Evolutionary conservation across 2,329 filamentous ascomycete species (phyloP).

Genomic region (Calonectria hongkongensis): DNA sequence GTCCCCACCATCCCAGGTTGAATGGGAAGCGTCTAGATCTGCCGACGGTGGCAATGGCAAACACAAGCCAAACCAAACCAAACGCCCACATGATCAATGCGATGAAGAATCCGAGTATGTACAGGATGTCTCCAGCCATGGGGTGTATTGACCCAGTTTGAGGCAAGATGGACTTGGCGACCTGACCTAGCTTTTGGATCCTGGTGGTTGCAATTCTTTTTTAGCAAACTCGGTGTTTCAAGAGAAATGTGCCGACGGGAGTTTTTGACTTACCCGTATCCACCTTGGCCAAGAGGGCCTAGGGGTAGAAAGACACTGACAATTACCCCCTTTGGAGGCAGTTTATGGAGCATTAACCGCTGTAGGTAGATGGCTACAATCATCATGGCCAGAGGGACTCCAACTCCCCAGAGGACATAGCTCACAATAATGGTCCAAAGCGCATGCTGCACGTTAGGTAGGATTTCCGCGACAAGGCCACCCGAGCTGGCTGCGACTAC

Average conservation of each 20-base stretch:
- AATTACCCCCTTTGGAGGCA: conserved; percentile 76
- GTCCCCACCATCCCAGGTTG: conserved; percentile 27
- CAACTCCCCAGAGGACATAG: conserved; percentile 78
- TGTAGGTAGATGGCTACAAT: conserved; percentile 78
- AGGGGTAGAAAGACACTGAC: conserved; percentile 78
- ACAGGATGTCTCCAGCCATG: conserved; percentile 5
- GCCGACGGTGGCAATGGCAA: conserved; percentile 10
- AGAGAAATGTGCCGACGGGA: not conserved
- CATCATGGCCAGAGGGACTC: conserved; percentile 69
- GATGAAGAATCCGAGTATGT: conserved; percentile 11
- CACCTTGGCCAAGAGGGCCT: conserved; percentile 77
- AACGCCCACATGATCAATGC: conserved; percentile 28
- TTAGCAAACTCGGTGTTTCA: not conserved
- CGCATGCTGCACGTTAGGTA: conserved; percentile 69
- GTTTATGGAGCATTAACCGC: conserved; percentile 74
- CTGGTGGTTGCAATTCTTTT: not conserved
- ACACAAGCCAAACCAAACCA: conserved; percentile 23
- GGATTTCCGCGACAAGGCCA: conserved; percentile 72
- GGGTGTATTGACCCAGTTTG: conserved; percentile 2
- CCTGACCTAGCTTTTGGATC: conserved; percentile 15
- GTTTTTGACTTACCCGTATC: conserved; percentile 61
- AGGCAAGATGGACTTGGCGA: not conserved
- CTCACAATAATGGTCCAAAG: conserved; percentile 73
- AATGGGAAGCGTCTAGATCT: conserved; percentile 7
- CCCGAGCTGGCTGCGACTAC: conserved; percentile 77